Evolutionary conservation across 257 asterid species (phyloP).

Genomic region (Dorcoceras hygrometricum): DNA sequence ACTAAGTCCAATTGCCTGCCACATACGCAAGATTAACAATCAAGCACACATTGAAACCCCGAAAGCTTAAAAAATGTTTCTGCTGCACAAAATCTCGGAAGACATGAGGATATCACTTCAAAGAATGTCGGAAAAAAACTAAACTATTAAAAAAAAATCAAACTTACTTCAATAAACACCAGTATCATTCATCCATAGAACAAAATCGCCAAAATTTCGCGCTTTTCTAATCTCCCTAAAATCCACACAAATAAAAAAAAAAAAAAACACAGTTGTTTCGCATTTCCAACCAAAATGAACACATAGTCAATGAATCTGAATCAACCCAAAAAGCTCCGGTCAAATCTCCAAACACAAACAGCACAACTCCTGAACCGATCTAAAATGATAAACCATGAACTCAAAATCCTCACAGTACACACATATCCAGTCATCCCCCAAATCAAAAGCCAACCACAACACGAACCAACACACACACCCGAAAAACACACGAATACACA

Average conservation of each 20-base stretch:
- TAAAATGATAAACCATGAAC: neutral
- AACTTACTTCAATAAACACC: neutral
- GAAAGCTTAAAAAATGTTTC: neutral
- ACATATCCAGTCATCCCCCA: conserved; percentile 4
- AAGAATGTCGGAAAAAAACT: neutral
- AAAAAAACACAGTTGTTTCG: neutral
- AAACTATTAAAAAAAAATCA: neutral
- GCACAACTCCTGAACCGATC: neutral
- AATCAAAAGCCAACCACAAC: conserved; percentile 9
- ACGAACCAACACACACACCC: neutral
- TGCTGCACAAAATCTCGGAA: neutral
- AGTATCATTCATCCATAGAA: neutral
- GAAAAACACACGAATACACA: conserved; percentile 7
- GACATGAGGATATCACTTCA: neutral
- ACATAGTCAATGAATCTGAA: conserved; percentile 1
- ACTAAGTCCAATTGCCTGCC: neutral
- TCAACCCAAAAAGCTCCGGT: conserved; percentile 5
- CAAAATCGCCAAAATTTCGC: neutral
- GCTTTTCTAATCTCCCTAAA: neutral
- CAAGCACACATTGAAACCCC: neutral
- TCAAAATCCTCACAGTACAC: conserved; percentile 12
- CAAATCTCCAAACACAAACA: conserved; percentile 8
- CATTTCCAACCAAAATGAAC: neutral
- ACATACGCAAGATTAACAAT: neutral
- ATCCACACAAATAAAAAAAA: neutral